Evolutionary conservation across 2,329 filamentous ascomycete species (phyloP).

Genomic region (Epichloe uncinata): DNA sequence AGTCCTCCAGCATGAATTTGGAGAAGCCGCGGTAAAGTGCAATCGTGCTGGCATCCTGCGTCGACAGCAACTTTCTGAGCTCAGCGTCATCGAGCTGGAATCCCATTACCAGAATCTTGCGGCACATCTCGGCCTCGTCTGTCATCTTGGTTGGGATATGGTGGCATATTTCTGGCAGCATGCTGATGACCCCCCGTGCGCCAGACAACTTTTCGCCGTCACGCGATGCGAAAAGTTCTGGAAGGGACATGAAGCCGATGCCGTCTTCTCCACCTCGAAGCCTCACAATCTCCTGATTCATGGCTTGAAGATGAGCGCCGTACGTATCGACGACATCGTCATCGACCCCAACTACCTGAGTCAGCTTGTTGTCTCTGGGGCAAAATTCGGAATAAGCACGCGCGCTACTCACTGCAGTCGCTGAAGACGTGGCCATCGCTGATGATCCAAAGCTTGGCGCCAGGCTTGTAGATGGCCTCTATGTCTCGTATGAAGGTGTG

Average conservation of each 20-base stretch:
- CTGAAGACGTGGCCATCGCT: slow-evolving; percentile 28
- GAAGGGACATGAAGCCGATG: slow-evolving; percentile 16
- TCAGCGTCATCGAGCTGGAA: slow-evolving; percentile 19
- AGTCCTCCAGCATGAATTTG: slow-evolving; percentile 35
- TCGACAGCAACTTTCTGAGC: slow-evolving; percentile 14
- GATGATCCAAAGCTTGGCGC: slow-evolving; percentile 23
- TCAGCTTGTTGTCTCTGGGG: not conserved
- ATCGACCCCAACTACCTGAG: slow-evolving; percentile 25
- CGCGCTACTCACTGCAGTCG: slow-evolving; percentile 22
- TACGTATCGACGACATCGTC: slow-evolving; percentile 28
- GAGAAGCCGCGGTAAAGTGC: slow-evolving; percentile 47
- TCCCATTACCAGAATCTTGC: slow-evolving; percentile 22
- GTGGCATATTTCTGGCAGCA: slow-evolving; percentile 26
- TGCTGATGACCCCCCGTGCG: slow-evolving; percentile 16
- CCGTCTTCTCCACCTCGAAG: slow-evolving; percentile 12
- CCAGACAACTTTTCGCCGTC: not conserved
- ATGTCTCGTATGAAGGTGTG: slow-evolving; percentile 16
- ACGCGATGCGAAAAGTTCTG: slow-evolving; percentile 17
- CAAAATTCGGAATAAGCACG: not conserved
- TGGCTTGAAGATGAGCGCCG: slow-evolving; percentile 21
- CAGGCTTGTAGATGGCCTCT: slow-evolving; percentile 18
- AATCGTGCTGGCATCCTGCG: slow-evolving; percentile 24
- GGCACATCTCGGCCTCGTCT: slow-evolving; percentile 16
- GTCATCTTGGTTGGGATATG: slow-evolving; percentile 14
- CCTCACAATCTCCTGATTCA: slow-evolving; percentile 18